Base-by-base conservation (phyloP, 192 early-diverging fungal genomes). In the Linnemannia schmuckeri region DNA sequence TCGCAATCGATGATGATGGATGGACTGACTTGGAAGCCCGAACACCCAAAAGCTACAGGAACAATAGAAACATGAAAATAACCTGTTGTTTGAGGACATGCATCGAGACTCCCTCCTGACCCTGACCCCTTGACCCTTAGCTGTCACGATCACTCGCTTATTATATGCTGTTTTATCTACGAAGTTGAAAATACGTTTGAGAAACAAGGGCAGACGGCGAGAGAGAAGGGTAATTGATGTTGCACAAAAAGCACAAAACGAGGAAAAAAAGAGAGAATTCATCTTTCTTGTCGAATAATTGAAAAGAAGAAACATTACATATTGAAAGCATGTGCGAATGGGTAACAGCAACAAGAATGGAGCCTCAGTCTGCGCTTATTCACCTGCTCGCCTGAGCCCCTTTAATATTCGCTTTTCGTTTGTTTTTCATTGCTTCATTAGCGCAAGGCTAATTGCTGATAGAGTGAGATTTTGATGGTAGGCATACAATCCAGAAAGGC, bases 251-350 rank as follows among this genome's bases (percentile, higher is more conserved):
- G 33, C 4, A 12, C 61, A 52, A 52, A 18, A 52, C 18, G 49
- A 42, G 8, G 41, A 42, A 49, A 49, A 49, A 49, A 49, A 0
- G 61, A 63, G 61, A 63, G 61, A 27, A 30, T 63, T 0, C 27
- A 33, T 9, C 15, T 27, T 57, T 54, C 22, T 61, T 61, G 57
- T 61, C n/a, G 22, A 27, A 63, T 8, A 63, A n/a, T n/a, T n/a
- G 54, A 55, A 27, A 47, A 49, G 57, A 63, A 63, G 57, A 63
- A 63, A 63, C n/a, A 63, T 63, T 27, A 63, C 54, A 33, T 30
- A 66, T 30, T 66, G 61, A 66, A 66, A 66, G 61, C 61, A 66
- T 66, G 30, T 66, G 61, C 30, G 61, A 66, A 66, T 66, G 61
- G 10, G 57, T 30, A 13, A 27, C 12, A 63, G 30, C 10, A 63